Base-by-base conservation (phyloP, 139 green algal species). In the Haematococcus lacustris region DNA sequence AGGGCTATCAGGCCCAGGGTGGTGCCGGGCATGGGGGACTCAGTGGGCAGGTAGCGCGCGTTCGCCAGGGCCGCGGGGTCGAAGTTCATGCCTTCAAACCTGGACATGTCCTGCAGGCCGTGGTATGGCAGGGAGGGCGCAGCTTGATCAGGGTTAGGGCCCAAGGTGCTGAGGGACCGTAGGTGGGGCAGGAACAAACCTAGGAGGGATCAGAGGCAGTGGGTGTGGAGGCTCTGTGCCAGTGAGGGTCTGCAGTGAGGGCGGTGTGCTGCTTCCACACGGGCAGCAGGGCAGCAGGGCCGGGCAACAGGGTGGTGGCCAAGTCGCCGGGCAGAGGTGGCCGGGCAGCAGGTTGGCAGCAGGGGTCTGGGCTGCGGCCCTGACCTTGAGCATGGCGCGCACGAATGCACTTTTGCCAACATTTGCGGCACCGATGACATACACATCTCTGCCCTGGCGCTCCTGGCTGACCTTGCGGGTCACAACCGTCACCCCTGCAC, bases 321-420 rank as follows among this genome's bases (percentile, higher is more conserved):
- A n/a, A n/a, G n/a, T n/a, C n/a, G n/a, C n/a, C n/a, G n/a, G n/a
- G n/a, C n/a, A n/a, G n/a, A n/a, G n/a, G n/a, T n/a, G n/a, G n/a
- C n/a, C n/a, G n/a, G n/a, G n/a, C n/a, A n/a, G n/a, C n/a, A n/a
- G n/a, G n/a, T n/a, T n/a, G n/a, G n/a, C n/a, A n/a, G n/a, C n/a
- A n/a, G n/a, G n/a, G n/a, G n/a, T n/a, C n/a, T n/a, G n/a, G n/a
- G n/a, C n/a, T n/a, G n/a, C n/a, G n/a, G n/a, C n/a, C 87, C 93
- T 88, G 53, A 93, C 86, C 69, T 82, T 83, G 37, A 94, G 82
- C 70, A 93, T 72, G 0, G 90, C 88, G 43, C 87, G 77, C 25
- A 98, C 88, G 77, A 99, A 98, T 1, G 95, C 90, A 21, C 82
- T 93, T 85, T 99, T 99, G 70, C 95, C 95, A 28, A 98, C 95